Evolutionary conservation across 495 filamentous ascomycete genomes (phyloP).

Genomic region (Pyrenula aspistea): DNA sequence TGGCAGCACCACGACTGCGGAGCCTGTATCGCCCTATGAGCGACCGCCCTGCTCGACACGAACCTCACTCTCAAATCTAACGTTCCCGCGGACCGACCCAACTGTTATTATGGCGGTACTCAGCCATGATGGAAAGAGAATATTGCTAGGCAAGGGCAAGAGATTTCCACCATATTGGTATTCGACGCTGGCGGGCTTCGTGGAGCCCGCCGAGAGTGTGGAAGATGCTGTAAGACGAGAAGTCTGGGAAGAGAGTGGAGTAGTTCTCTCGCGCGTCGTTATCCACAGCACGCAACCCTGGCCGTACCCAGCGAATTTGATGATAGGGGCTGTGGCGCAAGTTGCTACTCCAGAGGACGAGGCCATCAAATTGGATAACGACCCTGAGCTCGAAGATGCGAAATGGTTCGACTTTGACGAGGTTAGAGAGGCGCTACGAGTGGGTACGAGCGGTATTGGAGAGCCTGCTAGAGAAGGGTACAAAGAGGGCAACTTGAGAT

Average conservation of each 20-base stretch:
- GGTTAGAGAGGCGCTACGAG: conserved; percentile 38
- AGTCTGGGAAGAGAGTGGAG: conserved; percentile 91
- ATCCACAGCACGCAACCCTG: conserved; percentile 90
- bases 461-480: conserved; percentile 52
- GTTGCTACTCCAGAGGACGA: conserved; percentile 64
- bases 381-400: conserved; percentile 83
- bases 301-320: conserved; percentile 80
- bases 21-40: conserved; percentile 19
- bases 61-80: conserved; percentile 59
- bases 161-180: conserved; percentile 80
- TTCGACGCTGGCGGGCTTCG: conserved; percentile 83
- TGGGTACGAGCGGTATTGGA: conserved; percentile 51
- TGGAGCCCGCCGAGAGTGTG: conserved; percentile 87
- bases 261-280: conserved; percentile 72
- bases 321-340: conserved; percentile 91
- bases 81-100: conserved; percentile 89
- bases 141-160: conserved; percentile 77
- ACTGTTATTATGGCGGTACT: conserved; percentile 92
- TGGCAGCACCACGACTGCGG: conserved; percentile 19
- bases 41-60: conserved; percentile 62
- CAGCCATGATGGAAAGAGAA: conserved; percentile 54
- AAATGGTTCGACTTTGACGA: conserved; percentile 72
- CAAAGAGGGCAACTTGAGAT: conserved; percentile 55
- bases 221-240: conserved; percentile 93
- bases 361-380: conserved; percentile 69